A percentile compares a stretch with the other conserved stretches of the same genome.
Evolutionary conservation across 1,284 basidiomycete genomes (phyloP).

Genomic region (Austropuccinia psidii): DNA sequence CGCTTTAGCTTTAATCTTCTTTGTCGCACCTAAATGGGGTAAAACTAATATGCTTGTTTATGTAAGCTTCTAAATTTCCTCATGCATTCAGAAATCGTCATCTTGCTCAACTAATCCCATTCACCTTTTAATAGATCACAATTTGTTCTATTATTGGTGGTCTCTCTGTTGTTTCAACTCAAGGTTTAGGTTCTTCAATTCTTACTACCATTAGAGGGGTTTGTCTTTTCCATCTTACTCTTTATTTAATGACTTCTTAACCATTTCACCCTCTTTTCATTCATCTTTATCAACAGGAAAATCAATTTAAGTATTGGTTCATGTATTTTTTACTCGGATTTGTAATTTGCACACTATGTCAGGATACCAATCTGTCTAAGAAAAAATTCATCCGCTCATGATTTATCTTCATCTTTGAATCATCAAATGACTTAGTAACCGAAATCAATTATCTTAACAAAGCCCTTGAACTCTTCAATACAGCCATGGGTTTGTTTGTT

Average conservation of each 20-base stretch:
- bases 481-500: conserved; percentile 63
- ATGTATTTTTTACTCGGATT: conserved; percentile 62
- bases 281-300: conserved; percentile 4
- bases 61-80: conserved; percentile 41
- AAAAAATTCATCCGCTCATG: neutral
- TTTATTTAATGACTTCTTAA: neutral
- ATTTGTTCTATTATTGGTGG: conserved; percentile 96
- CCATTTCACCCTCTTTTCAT: neutral
- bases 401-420: neutral
- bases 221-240: neutral
- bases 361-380: conserved; percentile 44
- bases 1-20: conserved; percentile 64
- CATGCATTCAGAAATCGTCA: neutral
- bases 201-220: conserved; percentile 74
- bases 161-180: conserved; percentile 89
- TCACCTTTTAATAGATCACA: conserved; percentile 52
- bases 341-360: conserved; percentile 70
- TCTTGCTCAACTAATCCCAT: neutral
- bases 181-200: conserved; percentile 84
- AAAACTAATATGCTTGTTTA: conserved; percentile 94
- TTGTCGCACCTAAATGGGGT: conserved; percentile 77
- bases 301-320: conserved; percentile 44
- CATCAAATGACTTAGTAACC: conserved; percentile 55
- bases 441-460: conserved; percentile 96
- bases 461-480: conserved; percentile 91